phyloP scores from a whole-genome alignment of 2,329 filamentous ascomycete species.

The Boeremia lycopersici region DNA sequence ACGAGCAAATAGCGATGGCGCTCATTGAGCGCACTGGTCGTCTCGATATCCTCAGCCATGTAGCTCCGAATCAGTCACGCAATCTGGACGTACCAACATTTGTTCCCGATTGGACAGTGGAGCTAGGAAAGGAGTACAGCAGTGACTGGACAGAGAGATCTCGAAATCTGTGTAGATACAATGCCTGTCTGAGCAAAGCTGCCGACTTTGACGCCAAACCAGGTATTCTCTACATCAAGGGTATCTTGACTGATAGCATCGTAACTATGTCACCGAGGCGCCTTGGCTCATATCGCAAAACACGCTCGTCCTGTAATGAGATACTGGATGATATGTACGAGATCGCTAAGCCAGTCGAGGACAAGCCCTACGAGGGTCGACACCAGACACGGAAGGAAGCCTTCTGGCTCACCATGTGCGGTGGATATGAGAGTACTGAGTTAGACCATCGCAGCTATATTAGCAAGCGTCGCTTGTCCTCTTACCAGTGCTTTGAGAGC shows the following conservation, averaged over 20 bases:
- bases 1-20: slow-evolving; percentile 6
- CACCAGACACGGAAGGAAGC: slow-evolving; percentile 7
- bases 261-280: not conserved
- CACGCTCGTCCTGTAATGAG: not conserved
- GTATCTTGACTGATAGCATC: not conserved
- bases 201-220: not conserved
- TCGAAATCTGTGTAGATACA: not conserved
- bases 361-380: not conserved
- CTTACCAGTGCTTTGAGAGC: not conserved
- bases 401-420: slow-evolving; percentile 11
- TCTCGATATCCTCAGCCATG: slow-evolving; percentile 8
- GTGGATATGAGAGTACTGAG: not conserved
- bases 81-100: slow-evolving; percentile 6
- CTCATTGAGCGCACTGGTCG: slow-evolving; percentile 1
- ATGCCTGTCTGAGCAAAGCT: not conserved
- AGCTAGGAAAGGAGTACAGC: slow-evolving; percentile 4
- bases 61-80: not conserved
- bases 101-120: slow-evolving; percentile 7
- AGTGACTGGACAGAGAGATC: slow-evolving; percentile 8
- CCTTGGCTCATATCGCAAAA: slow-evolving; percentile 6
- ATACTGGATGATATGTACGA: slow-evolving; percentile 5
- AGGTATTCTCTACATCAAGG: not conserved
- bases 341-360: not conserved
- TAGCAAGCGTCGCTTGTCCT: not conserved
- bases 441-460: not conserved